These are phyloP conservation scores for Colletotrichum sp. DNA, from an alignment of 2,329 filamentous ascomycete genomes.

Conservation along the genomic window DNA sequence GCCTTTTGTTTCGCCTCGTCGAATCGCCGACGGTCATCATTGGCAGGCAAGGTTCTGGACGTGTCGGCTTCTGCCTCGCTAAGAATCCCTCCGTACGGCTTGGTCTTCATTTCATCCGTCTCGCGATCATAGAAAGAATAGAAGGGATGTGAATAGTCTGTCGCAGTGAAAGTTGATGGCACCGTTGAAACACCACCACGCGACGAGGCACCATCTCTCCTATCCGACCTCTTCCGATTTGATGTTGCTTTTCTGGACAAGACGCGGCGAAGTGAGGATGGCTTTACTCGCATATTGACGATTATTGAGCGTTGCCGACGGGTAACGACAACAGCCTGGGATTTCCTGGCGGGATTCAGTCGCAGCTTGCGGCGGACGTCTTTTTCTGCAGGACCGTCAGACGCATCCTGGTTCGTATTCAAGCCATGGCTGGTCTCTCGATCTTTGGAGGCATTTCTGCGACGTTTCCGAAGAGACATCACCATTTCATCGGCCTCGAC, in stretches of 20 bases:
- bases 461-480: constrained; percentile 58
- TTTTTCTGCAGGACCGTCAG: constrained; percentile 32
- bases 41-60: constrained; percentile 80
- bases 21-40: constrained; percentile 83
- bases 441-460: constrained; percentile 52
- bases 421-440: constrained; percentile 36
- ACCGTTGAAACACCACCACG: constrained; percentile 25
- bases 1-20: constrained; percentile 89
- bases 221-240: constrained; percentile 56
- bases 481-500: constrained; percentile 64
- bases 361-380: constrained; percentile 63
- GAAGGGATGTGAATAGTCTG: constrained; percentile 75
- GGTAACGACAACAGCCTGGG: constrained; percentile 44
- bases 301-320: constrained; percentile 41
- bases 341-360: constrained; percentile 48
- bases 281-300: constrained; percentile 63
- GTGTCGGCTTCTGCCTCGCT: constrained; percentile 91
- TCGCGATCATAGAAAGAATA: constrained; percentile 91
- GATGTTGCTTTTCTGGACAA: constrained; percentile 54
- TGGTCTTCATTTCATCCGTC: constrained; percentile 85
- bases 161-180: constrained; percentile 37
- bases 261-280: constrained; percentile 65
- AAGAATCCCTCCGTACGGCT: constrained; percentile 94
- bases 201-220: constrained; percentile 35
- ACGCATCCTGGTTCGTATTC: constrained; percentile 35